Conservation (phyloP, 2,329 filamentous ascomycete species). For the Ascochyta clinopodiicola region DNA sequence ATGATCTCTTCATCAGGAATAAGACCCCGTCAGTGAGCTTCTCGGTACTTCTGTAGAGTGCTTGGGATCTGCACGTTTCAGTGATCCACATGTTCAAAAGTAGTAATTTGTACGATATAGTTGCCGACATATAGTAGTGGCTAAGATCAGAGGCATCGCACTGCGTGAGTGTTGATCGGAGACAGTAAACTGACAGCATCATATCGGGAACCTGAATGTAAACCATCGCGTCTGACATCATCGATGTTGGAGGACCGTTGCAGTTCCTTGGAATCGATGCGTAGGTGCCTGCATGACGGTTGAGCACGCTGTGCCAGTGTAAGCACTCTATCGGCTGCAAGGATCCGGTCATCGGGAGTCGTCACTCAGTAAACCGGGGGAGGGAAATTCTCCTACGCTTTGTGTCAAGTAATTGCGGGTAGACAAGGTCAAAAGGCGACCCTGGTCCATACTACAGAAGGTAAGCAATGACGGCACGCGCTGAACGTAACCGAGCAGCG, state of each 20-base stretch:
- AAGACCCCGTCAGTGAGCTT: not conserved
- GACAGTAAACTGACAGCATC: not conserved
- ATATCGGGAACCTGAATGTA: not conserved
- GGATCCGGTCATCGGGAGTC: constrained; percentile 1
- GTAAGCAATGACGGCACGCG: constrained; percentile 5
- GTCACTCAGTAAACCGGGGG: not conserved
- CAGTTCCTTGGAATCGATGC: not conserved
- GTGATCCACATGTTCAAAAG: not conserved
- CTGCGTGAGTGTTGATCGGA: not conserved
- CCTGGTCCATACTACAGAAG: constrained; percentile 7
- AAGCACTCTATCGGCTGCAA: constrained; percentile 9
- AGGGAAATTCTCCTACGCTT: constrained; percentile 7
- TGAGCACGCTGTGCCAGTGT: constrained; percentile 1
- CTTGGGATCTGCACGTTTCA: not conserved
- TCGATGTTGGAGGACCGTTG: not conserved
- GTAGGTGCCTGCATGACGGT: not conserved
- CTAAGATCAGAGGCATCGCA: not conserved
- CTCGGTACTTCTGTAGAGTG: not conserved
- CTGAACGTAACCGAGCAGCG: constrained; percentile 3
- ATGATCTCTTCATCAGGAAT: not conserved
- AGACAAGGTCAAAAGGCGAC: not conserved
- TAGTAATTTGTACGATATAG: not conserved
- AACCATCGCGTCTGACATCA: not conserved
- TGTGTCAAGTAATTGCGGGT: constrained; percentile 10
- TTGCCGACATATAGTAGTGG: not conserved